Conservation (phyloP, 345 rosid genomes). For the Arabidopsis thaliana region TAIR10.1 NC_003071.7:17554001-17554500, state of each 20-base stretch:
- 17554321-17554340: conserved; percentile 2
- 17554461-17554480: conserved; percentile 4
- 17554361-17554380: not conserved
- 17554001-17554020: conserved; percentile 58
- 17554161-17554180: not conserved
- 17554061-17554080: not conserved
- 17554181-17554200: not conserved
- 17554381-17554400: not conserved
- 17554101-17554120: not conserved
- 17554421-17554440: not conserved
- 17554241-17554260: not conserved
- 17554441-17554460: not conserved
- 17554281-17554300: not conserved
- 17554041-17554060: conserved; percentile 54
- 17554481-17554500: conserved; percentile 62
- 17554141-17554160: not conserved
- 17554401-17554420: conserved; percentile 14
- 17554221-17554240: not conserved
- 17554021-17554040: conserved; percentile 68
- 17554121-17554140: not conserved
- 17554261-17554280: conserved; percentile 5
- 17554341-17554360: conserved; percentile 4
- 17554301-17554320: not conserved
- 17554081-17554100: conserved; percentile 16
- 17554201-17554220: not conserved